phyloP scores from a whole-genome alignment of 2,329 filamentous ascomycete species.

The Cordyceps fumosorosea region DNA sequence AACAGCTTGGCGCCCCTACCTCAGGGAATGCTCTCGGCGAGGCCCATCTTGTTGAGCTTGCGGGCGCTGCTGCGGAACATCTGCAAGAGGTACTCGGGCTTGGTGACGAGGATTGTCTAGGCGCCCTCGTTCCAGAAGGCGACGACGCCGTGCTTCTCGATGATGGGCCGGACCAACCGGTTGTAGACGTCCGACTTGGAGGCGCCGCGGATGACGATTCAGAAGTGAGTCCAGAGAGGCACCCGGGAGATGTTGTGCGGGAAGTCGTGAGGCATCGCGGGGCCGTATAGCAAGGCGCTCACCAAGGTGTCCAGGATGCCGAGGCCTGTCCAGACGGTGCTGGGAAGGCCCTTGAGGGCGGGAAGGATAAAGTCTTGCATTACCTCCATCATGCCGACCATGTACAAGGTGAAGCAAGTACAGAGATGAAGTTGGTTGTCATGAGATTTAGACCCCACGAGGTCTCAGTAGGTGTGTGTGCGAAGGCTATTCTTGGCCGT shows the following conservation, averaged over 20 bases:
- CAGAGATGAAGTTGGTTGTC: no score
- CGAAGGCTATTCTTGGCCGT: not conserved
- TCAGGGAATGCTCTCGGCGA: not conserved
- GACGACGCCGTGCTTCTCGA: constrained; percentile 5
- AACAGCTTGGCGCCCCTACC: not conserved
- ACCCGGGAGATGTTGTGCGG: not conserved
- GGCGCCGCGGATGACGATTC: not conserved
- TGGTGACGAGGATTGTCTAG: not conserved
- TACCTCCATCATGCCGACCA: not conserved
- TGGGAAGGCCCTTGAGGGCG: not conserved
- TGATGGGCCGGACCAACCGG: not conserved
- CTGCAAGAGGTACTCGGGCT: constrained; percentile 2
- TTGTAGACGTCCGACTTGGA: constrained; percentile 3
- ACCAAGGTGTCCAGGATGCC: not conserved
- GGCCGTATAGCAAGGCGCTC: not conserved
- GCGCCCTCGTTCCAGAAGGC: not conserved
- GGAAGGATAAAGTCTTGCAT: no score
- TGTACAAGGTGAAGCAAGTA: not conserved
- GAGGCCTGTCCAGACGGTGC: not conserved
- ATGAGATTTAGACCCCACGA: no score
- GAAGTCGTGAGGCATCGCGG: not conserved
- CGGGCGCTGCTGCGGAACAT: not conserved
- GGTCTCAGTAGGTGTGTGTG: not conserved
- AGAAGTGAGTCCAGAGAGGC: not conserved
- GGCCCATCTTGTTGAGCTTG: not conserved